Base-by-base conservation (phyloP, 306 rosid genomes). In the Betula pendula region DNA sequence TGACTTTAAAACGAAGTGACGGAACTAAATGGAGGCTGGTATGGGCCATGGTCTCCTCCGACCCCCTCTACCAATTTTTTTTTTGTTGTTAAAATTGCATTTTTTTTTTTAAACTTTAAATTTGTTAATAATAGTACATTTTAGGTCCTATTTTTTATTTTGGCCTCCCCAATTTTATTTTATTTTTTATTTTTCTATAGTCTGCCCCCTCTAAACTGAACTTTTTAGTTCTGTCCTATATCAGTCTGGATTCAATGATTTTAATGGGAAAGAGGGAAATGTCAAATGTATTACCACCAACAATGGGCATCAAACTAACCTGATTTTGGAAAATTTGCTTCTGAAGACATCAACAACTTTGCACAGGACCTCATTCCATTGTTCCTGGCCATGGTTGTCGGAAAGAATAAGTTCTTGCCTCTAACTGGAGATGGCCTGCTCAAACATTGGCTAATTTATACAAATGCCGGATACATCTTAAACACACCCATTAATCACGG, bases 281-380 rank as follows among this genome's bases (percentile, higher is more conserved):
- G 29, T 27, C 9, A 3, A 16, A 16, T 62, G 19, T 16, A 15
- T 7, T 33, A 35, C 17, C 8, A 62, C 40, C 43, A 44, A 20
- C 42, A 20, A 25, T 44, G 0, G 25, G 68, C 40, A 73, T 43
- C 44, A 62, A 16, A 68, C 14, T 19, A 51, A 76, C 84, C 81
- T 81, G 84, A 71, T 81, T 76, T 81, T 15, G 49, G 63, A 35
- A 62, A 22, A 8, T 51, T 8, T 14, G 77, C 80, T 43, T 52
- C 74, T 3, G 81, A 71, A 50, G 77, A 72, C 81, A 67, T 71
- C 70, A 81, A 71, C 31, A 76, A 47, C 81, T 63, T 81, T 47
- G 77, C 50, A 70, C 84, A 81, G 51, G 81, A 51, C 77, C 73
- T 66, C 81, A 76, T 42, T 59, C 74, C 81, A 51, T 38, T 72